Evolutionary conservation across 75 land plant species (phyloP), one percentile per base, ranked within the genome.

Genomic region (Larix kaempferi): DNA sequence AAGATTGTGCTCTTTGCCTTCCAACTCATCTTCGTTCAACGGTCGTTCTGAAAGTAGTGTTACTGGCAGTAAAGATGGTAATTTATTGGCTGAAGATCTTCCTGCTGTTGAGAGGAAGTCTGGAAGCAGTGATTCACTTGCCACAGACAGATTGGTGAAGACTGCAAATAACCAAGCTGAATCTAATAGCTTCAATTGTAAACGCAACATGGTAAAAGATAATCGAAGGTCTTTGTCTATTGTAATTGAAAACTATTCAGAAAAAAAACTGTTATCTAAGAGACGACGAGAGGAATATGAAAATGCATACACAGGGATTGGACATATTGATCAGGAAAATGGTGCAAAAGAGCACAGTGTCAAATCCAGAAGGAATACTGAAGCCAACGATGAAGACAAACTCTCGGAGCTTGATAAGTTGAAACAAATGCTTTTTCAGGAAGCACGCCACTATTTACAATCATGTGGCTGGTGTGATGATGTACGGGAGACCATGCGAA

Each of bases 381-480:
- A 35, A 56, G 2, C 41, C 2, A 44, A 22, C 4, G 62, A 27
- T 19, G 62, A 10, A 14, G 52, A 58, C 19, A 27, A 54, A 62
- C 7, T 19, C 6, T 21, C 44, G 5, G 69, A 79, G 56, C 49
- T 83, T 59, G 79, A 85, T 59, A 76, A 80, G 41, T 83, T 90
- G 16, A 82, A 85, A 77, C 65, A 78, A 81, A 37, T 54, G 89
- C 82, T 91, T 57, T 62, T 4, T 19, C 65, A 66, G 58, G 89
- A 88, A 59, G 85, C 91, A 61, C 73, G 77, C 16, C 73, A 73
- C 15, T 52, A 59, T 65, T 66, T 91, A 57, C 77, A 80, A 39
- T 76, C 84, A 26, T 82, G 87, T 76, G 87, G 85, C 49, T 91
- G 91, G 90, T 64, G 67, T 6, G 81, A 84, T 66, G 29, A 88